Percentiles rank a stretch among this genome's conserved stretches.
phyloP scores from a whole-genome alignment of 306 rosid species.

The Aeschynomene evenia region DNA sequence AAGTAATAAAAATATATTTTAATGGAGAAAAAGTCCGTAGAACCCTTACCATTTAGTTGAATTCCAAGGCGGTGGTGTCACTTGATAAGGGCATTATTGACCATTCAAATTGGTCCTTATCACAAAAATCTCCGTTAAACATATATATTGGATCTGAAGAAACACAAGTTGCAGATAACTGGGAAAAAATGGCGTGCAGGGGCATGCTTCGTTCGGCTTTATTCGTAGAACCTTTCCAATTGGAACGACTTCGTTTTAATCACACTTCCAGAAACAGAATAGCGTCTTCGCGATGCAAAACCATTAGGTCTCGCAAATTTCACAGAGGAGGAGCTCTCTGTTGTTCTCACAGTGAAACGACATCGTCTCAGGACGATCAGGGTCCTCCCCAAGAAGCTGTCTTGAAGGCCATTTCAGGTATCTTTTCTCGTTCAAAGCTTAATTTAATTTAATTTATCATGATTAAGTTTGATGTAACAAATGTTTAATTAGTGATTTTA shows the following conservation, averaged over 20 bases:
- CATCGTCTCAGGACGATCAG: conserved; percentile 73
- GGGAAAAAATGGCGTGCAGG: conserved; percentile 69
- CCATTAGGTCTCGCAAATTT: conserved; percentile 38
- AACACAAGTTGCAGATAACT: not conserved
- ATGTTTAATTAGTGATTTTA: not conserved
- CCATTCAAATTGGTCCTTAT: conserved; percentile 24
- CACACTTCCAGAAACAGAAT: conserved; percentile 22
- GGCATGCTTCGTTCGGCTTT: conserved; percentile 57
- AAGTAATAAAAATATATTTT: not conserved
- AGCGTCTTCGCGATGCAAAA: conserved; percentile 32
- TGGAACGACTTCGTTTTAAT: conserved; percentile 42
- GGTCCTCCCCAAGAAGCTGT: conserved; percentile 94
- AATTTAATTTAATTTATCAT: not conserved
- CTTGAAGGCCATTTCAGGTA: conserved; percentile 94
- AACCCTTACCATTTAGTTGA: not conserved
- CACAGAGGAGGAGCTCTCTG: conserved; percentile 42
- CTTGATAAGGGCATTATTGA: conserved; percentile 24
- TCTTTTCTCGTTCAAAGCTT: not conserved
- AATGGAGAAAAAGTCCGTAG: conserved; percentile 9
- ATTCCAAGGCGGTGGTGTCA: not conserved
- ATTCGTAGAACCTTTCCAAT: conserved; percentile 56
- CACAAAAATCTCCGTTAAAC: conserved; percentile 31
- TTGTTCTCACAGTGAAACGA: conserved; percentile 53
- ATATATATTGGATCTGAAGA: not conserved
- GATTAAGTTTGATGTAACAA: conserved; percentile 1